Evolutionary conservation across 257 asterid species (phyloP), one percentile per base, ranked within the genome.

Genomic region (Solanum chmielewskii): DNA sequence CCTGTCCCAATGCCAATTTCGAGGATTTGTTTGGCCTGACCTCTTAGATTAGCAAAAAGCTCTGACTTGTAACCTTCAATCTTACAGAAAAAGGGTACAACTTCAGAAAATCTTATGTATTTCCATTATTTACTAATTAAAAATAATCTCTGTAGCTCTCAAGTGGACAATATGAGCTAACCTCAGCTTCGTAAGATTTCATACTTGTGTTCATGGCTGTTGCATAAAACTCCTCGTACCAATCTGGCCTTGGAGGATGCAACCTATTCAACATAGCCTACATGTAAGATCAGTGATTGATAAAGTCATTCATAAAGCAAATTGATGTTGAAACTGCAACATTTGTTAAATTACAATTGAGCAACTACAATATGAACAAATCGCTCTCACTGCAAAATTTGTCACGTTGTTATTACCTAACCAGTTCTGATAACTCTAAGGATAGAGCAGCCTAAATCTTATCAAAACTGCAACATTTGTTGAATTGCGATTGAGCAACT

Each of bases 171-270:
- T 88, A 87, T 2, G 25, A 47, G n/a, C 93, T 81, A 89, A 96
- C 98, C 98, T 94, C 99, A 35, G 92, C 92, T 88, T 97, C 98
- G 6, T 97, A 97, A 88, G 95, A 52, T 88, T 87, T 91, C 90
- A 78, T 95, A 71, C 89, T 7, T 83, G 88, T 93, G 90, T 94
- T 91, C 94, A 94, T 83, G 25, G 92, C 94, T 12, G 78, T 90
- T 29, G 98, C 98, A 87, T 91, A 95, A 3, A 95, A 86, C 93
- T 95, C 98, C 93, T 95, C 98, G n/a, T 95, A 95, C 98, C 99
- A 96, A 89, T 91, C 99, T 21, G 97, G 94, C 88, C 95, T 96
- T 11, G 94, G 93, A 88, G 98, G 99, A 86, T 91, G 99, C 89
- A 93, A 56, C 88, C 90, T 92, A 56, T 94, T 92, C 93, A 96